These are phyloP conservation scores for Bothriochloa decipiens DNA, from an alignment of 176 grass and related monocot species.

Conservation along the genomic window DNA sequence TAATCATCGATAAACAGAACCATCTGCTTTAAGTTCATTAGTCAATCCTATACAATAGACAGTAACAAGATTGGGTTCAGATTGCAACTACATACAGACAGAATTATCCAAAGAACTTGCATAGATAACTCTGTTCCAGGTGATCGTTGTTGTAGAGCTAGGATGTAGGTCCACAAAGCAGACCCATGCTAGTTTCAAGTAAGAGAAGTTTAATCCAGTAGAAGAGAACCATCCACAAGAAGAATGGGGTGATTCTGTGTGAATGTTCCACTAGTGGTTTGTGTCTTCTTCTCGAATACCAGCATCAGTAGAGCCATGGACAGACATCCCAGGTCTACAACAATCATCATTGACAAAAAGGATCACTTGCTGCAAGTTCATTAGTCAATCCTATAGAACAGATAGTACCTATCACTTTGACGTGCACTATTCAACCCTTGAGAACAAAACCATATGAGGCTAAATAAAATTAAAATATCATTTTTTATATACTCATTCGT, in stretches of 20 bases:
- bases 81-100: not conserved
- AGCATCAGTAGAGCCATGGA: not conserved
- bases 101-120: not conserved
- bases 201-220: not conserved
- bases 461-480: no score
- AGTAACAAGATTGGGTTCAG: not conserved
- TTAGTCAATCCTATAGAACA: not conserved
- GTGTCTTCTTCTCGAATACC: not conserved
- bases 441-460: no score
- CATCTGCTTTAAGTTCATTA: not conserved
- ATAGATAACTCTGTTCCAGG: not conserved
- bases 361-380: not conserved
- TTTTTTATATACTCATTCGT: no score
- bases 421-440: no score
- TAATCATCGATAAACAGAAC: not conserved
- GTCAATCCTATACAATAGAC: not conserved
- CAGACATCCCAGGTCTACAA: slow-evolving; percentile 3
- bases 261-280: not conserved
- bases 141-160: slow-evolving; percentile 9
- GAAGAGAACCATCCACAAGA: not conserved
- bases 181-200: not conserved
- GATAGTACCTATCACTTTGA: not conserved
- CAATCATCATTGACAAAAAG: not conserved
- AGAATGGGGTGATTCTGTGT: not conserved
- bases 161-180: slow-evolving; percentile 4